Evolutionary conservation across 495 filamentous ascomycete genomes (phyloP).

Genomic region (Aspergillus leporis): DNA sequence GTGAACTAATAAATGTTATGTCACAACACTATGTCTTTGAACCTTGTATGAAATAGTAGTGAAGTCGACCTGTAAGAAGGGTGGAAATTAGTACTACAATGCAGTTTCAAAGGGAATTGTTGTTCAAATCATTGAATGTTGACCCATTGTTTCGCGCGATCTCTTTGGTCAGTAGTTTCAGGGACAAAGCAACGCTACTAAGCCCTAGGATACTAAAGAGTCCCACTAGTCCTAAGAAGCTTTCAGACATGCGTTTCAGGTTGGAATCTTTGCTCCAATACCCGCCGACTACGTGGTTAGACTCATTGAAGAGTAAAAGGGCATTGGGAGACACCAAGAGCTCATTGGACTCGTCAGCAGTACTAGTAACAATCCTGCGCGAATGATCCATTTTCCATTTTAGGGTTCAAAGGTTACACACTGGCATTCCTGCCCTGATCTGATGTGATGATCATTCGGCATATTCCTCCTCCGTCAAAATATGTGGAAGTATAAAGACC

Average conservation of each 20-base stretch:
- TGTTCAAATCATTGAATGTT: not conserved
- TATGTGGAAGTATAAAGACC: slow-evolving; percentile 5
- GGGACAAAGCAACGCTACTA: too few relatives aligned
- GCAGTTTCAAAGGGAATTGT: not conserved
- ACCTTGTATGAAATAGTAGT: not conserved
- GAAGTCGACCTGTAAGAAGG: too few relatives aligned
- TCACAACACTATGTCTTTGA: not conserved
- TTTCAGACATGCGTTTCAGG: too few relatives aligned
- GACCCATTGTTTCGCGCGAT: slow-evolving; percentile 3
- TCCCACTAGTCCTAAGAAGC: too few relatives aligned
- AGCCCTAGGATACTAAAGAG: too few relatives aligned
- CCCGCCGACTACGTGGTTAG: too few relatives aligned
- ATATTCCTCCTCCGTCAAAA: slow-evolving; percentile 11
- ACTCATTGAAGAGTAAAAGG: too few relatives aligned
- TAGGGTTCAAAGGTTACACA: not conserved
- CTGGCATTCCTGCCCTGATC: not conserved
- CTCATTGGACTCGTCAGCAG: too few relatives aligned
- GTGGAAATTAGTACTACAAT: not conserved
- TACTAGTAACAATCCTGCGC: too few relatives aligned
- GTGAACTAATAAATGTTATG: slow-evolving; percentile 12
- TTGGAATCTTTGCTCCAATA: too few relatives aligned
- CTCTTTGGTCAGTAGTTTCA: not conserved
- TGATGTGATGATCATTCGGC: not conserved
- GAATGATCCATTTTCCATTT: too few relatives aligned
- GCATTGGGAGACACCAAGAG: too few relatives aligned